phyloP scores from a whole-genome alignment of 1,139 yeast species.

The Protomyces pachydermus region DNA sequence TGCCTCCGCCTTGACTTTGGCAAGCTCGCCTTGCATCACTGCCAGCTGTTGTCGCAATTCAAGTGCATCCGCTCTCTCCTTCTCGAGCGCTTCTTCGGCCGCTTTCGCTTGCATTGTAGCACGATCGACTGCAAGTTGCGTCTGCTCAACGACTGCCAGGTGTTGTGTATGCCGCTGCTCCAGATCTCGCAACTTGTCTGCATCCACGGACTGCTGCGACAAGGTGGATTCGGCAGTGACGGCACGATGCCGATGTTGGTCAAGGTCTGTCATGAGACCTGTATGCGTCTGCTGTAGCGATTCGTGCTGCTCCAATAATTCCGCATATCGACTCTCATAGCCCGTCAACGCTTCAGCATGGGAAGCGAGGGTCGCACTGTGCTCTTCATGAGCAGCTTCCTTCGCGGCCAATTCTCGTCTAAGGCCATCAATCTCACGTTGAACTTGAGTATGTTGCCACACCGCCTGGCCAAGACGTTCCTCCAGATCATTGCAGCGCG shows the following conservation, averaged over 20 bases:
- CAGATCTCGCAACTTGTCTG: conserved; percentile 5
- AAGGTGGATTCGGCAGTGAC: conserved; percentile 10
- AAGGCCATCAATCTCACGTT: conserved; percentile 5
- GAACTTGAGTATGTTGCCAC: background rate
- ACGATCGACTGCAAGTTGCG: conserved; percentile 3
- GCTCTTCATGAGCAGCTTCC: background rate
- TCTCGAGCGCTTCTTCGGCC: conserved; percentile 3
- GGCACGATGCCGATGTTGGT: conserved; percentile 13
- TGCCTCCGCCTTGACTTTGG: conserved; percentile 2
- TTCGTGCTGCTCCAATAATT: conserved; percentile 3
- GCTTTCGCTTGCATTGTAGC: conserved; percentile 11
- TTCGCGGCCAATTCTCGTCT: conserved; percentile 9
- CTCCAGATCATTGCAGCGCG: conserved; percentile 29
- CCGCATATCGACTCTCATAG: conserved; percentile 7
- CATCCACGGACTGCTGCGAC: background rate
- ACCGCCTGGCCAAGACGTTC: conserved; percentile 25
- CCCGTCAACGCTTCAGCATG: conserved; percentile 10
- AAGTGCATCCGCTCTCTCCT: background rate
- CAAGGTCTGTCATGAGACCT: conserved; percentile 1
- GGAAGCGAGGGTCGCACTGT: background rate
- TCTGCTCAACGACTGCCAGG: conserved; percentile 1
- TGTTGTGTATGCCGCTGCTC: conserved; percentile 18
- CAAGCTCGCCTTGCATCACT: conserved; percentile 3
- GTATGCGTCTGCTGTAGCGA: background rate
- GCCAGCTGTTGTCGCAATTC: conserved; percentile 1